These are phyloP conservation scores for Zea luxurians DNA, from an alignment of 176 grass and related monocot species.

Conservation along the genomic window DNA sequence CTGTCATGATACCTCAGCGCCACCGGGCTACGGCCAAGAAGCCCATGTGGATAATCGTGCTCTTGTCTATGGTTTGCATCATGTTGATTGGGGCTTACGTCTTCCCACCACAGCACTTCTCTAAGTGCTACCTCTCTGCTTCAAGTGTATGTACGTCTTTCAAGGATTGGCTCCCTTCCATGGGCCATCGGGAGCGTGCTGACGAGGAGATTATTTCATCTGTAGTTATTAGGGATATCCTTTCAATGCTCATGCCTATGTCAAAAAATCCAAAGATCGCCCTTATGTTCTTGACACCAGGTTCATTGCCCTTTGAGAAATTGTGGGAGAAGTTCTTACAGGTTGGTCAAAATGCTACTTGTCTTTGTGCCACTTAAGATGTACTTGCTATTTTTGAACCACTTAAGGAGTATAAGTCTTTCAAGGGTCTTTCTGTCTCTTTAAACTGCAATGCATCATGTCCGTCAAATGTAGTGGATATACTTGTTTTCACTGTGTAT, in stretches of 20 bases:
- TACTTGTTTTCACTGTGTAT: constrained; percentile 6
- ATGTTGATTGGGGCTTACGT: constrained; percentile 73
- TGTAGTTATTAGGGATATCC: constrained; percentile 69
- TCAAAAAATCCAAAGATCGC: constrained; percentile 82
- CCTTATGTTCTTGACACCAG: constrained; percentile 92
- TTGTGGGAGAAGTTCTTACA: constrained; percentile 93
- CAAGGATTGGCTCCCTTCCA: constrained; percentile 76
- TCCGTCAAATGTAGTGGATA: not conserved
- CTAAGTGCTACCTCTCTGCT: constrained; percentile 75
- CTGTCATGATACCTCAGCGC: constrained; percentile 53
- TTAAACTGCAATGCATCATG: constrained; percentile 18
- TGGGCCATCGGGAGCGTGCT: constrained; percentile 46
- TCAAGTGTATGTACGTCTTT: constrained; percentile 71
- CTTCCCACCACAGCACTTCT: constrained; percentile 67
- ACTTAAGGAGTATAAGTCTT: not conserved
- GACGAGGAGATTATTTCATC: constrained; percentile 80
- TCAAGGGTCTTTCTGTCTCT: not conserved
- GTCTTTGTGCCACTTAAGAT: constrained; percentile 23
- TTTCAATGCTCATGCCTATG: constrained; percentile 59
- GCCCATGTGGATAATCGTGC: constrained; percentile 87
- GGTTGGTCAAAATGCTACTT: constrained; percentile 48
- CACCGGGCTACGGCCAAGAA: constrained; percentile 61
- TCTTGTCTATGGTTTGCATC: constrained; percentile 74
- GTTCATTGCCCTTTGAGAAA: constrained; percentile 88
- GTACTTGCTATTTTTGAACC: not conserved